These are phyloP conservation scores for Tuber umbilicatum DNA, from an alignment of 495 filamentous ascomycete genomes.

Conservation along the genomic window DNA sequence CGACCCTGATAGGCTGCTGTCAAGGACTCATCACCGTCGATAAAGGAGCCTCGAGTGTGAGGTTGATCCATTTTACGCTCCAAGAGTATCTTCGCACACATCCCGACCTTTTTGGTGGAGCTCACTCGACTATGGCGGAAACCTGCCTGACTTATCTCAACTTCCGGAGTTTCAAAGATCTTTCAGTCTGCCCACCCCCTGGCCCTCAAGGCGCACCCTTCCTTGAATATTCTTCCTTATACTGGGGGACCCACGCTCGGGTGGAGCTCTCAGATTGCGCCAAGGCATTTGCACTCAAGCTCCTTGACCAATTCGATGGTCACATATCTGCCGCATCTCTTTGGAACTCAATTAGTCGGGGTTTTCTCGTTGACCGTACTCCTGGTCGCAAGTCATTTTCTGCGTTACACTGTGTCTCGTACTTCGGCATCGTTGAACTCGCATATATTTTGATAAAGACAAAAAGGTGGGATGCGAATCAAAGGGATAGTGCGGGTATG, in stretches of 20 bases:
- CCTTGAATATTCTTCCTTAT: not conserved
- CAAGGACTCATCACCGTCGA: not conserved
- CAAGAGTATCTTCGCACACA: constrained; percentile 1
- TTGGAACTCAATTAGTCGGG: not conserved
- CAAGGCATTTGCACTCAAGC: not conserved
- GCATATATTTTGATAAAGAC: too few relatives aligned
- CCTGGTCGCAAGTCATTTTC: not conserved
- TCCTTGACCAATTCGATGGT: not conserved
- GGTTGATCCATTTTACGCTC: not conserved
- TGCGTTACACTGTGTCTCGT: too few relatives aligned
- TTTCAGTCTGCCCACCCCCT: too few relatives aligned
- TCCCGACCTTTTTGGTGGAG: not conserved
- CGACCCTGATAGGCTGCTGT: not conserved
- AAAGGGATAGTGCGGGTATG: too few relatives aligned
- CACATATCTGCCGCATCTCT: not conserved
- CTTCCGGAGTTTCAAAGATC: not conserved
- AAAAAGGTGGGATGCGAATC: too few relatives aligned
- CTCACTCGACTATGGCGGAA: not conserved
- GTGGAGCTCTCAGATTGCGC: not conserved
- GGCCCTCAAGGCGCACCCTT: not conserved
- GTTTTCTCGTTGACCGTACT: not conserved
- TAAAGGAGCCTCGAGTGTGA: not conserved
- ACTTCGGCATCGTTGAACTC: too few relatives aligned
- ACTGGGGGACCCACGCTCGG: not conserved
- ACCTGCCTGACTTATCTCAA: not conserved